Evolutionary conservation across 805 yeast genomes (phyloP).

Genomic region (Komagataella mondaviorum): DNA sequence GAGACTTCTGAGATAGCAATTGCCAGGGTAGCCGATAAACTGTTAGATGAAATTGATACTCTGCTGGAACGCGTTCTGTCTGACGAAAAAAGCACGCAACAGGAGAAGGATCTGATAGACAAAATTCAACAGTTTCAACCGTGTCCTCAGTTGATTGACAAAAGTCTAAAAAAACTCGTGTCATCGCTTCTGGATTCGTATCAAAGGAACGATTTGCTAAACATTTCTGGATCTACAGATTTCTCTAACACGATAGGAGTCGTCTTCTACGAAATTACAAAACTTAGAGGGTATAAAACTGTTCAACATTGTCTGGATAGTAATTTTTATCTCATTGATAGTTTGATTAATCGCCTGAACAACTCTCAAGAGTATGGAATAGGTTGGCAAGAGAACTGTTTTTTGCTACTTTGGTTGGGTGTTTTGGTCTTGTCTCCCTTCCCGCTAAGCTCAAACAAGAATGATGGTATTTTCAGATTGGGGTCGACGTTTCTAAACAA

Average conservation of each 20-base stretch:
- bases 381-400: constrained; percentile 33
- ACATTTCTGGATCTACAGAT: constrained; percentile 1
- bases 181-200: constrained; percentile 16
- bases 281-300: constrained; percentile 52
- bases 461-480: constrained; percentile 19
- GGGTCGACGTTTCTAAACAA: constrained; percentile 20
- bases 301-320: constrained; percentile 47
- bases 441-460: constrained; percentile 28
- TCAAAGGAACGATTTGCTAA: constrained; percentile 4
- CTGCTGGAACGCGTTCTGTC: constrained; percentile 3
- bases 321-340: constrained; percentile 36
- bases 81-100: not conserved
- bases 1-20: constrained; percentile 18
- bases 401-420: constrained; percentile 59
- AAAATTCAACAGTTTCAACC: constrained; percentile 37
- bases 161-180: constrained; percentile 20
- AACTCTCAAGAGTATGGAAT: constrained; percentile 4
- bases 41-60: constrained; percentile 7
- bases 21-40: constrained; percentile 13
- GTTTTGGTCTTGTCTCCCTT: constrained; percentile 68
- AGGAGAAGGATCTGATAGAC: constrained; percentile 6
- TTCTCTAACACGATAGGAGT: constrained; percentile 9
- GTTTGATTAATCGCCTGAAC: constrained; percentile 16
- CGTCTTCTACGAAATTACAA: constrained; percentile 46
- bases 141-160: constrained; percentile 37